Percentiles rank a stretch among this genome's conserved stretches.
Evolutionary conservation across 2,329 filamentous ascomycete genomes (phyloP).

Genomic region (Trichoderma sp.): DNA sequence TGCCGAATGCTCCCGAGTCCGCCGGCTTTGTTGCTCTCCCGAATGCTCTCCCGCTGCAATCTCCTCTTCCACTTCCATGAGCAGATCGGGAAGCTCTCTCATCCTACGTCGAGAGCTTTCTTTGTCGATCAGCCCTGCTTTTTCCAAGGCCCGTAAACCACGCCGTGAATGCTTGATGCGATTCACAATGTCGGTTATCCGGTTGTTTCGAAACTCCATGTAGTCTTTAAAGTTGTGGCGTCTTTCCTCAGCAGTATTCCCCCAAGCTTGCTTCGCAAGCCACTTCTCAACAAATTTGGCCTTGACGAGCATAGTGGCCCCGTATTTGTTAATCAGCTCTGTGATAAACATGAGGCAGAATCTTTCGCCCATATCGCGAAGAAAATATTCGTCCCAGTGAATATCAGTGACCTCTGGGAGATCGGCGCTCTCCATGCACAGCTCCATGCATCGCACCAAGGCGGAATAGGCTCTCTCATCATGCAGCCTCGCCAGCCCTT

Average conservation of each 20-base stretch:
- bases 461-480: conserved; percentile 55
- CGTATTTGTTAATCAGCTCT: conserved; percentile 61
- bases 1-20: conserved; percentile 53
- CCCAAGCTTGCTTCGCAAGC: conserved; percentile 74
- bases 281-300: conserved; percentile 70
- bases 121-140: conserved; percentile 49
- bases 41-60: conserved; percentile 26
- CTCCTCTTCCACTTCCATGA: conserved; percentile 38
- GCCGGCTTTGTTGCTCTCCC: conserved; percentile 33
- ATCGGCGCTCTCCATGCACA: conserved; percentile 52
- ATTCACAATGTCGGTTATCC: conserved; percentile 54
- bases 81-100: conserved; percentile 34
- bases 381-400: conserved; percentile 62
- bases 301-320: conserved; percentile 58
- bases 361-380: conserved; percentile 63
- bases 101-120: conserved; percentile 33
- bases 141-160: conserved; percentile 55
- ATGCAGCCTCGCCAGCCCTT: conserved; percentile 50
- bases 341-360: conserved; percentile 59
- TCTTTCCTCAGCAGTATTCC: conserved; percentile 53
- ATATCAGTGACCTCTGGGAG: conserved; percentile 55
- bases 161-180: conserved; percentile 50
- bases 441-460: conserved; percentile 61
- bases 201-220: conserved; percentile 51
- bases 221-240: conserved; percentile 56